Percentiles rank a stretch among this genome's conserved stretches.
These are phyloP conservation scores for Hypoxylon perforatum DNA, from an alignment of 495 filamentous ascomycete species.

Conservation along the genomic window DNA sequence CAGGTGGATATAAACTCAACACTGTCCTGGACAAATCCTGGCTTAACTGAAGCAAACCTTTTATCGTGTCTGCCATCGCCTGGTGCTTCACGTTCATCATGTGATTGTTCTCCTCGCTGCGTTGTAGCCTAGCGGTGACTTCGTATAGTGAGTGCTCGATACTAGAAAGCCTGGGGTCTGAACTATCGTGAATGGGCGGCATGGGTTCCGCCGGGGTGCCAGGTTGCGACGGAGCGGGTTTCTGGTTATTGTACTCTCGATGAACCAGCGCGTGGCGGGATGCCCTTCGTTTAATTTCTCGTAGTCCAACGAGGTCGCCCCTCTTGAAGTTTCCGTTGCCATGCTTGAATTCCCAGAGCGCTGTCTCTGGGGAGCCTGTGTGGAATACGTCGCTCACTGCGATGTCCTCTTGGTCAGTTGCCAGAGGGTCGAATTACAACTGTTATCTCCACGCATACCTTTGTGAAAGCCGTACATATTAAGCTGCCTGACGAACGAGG, in stretches of 20 bases:
- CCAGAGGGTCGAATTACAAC: conserved; percentile 12
- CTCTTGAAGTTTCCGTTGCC: conserved; percentile 97
- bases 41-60: conserved; percentile 72
- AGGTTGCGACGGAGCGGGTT: conserved; percentile 77
- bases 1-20: conserved; percentile 72
- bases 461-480: conserved; percentile 99
- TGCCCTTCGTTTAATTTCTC: conserved; percentile 97
- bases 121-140: conserved; percentile 75
- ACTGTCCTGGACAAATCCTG: conserved; percentile 81
- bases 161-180: conserved; percentile 78
- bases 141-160: conserved; percentile 89
- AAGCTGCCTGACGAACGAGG: conserved; percentile 95
- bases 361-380: conserved; percentile 92
- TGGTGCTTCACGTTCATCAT: conserved; percentile 84
- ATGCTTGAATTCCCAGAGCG: conserved; percentile 99
- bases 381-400: conserved; percentile 98
- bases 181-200: conserved; percentile 70
- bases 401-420: conserved; percentile 18
- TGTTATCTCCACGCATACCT: conserved; percentile 66
- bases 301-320: conserved; percentile 88
- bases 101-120: conserved; percentile 85
- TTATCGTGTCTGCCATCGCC: conserved; percentile 81
- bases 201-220: conserved; percentile 86
- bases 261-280: conserved; percentile 95
- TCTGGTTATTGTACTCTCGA: conserved; percentile 91